Conservation (phyloP, 2,329 filamentous ascomycete species). For the Penicillium griseofulvum region DNA sequence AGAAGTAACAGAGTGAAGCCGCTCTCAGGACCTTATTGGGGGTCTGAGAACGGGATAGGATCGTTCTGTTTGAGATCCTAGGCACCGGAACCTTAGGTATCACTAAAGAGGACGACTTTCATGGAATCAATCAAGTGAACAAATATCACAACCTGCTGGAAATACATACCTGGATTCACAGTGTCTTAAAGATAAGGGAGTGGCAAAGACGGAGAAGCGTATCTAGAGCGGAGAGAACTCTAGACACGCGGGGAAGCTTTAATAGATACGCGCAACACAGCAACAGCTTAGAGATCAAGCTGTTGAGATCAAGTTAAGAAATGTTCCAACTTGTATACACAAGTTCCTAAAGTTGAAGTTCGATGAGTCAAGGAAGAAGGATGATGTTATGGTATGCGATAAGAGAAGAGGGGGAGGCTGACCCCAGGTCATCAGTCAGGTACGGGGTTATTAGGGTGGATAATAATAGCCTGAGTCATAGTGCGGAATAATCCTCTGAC, state of each 20-base stretch:
- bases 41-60: conserved; percentile 36
- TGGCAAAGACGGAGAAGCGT: conserved; percentile 10
- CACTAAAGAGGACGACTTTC: conserved; percentile 11
- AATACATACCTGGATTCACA: conserved; percentile 9
- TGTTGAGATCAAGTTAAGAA: conserved; percentile 9
- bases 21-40: conserved; percentile 31
- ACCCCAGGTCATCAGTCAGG: conserved; percentile 13
- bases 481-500: conserved; percentile 4
- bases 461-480: conserved; percentile 24
- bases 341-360: background rate
- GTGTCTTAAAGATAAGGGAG: background rate
- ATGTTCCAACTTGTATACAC: conserved; percentile 6
- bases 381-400: conserved; percentile 15
- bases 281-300: conserved; percentile 19
- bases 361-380: conserved; percentile 10
- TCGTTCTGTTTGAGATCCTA: conserved; percentile 2
- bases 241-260: conserved; percentile 31
- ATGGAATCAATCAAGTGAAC: conserved; percentile 2
- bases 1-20: conserved; percentile 17
- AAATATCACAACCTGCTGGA: background rate
- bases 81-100: background rate
- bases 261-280: conserved; percentile 25
- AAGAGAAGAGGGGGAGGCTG: conserved; percentile 16
- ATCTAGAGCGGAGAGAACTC: conserved; percentile 28
- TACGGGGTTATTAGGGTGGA: conserved; percentile 9